These are phyloP conservation scores for Cephaloascus albidus DNA, from an alignment of 805 yeast genomes.

Conservation along the genomic window DNA sequence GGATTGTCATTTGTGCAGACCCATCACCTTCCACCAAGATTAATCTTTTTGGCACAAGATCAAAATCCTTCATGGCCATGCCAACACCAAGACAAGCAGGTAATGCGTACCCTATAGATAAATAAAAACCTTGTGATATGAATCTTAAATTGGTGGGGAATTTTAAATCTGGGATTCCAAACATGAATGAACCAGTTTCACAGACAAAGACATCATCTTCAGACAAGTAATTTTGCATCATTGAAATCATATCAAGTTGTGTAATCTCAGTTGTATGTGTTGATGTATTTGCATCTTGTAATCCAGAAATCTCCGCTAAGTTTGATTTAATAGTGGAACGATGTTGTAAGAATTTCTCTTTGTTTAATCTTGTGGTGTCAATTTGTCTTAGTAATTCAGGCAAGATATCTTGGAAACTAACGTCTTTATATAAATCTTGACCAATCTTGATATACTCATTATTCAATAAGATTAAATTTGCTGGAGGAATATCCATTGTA, in stretches of 20 bases:
- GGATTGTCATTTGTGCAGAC: slow-evolving; percentile 45
- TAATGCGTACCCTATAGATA: slow-evolving; percentile 83
- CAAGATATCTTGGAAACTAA: slow-evolving; percentile 43
- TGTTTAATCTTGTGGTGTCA: slow-evolving; percentile 13
- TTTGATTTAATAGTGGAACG: neutral
- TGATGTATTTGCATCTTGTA: neutral
- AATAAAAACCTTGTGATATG: slow-evolving; percentile 65
- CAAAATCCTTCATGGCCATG: slow-evolving; percentile 55
- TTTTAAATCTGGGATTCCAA: slow-evolving; percentile 59
- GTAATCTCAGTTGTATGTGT: neutral
- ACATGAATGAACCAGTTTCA: slow-evolving; percentile 81
- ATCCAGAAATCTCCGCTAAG: neutral
- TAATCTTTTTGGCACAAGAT: slow-evolving; percentile 17
- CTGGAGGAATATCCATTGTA: slow-evolving; percentile 34
- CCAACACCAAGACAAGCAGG: slow-evolving; percentile 84
- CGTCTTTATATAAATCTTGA: slow-evolving; percentile 23
- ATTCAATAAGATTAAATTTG: slow-evolving; percentile 38
- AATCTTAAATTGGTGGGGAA: slow-evolving; percentile 45
- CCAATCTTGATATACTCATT: slow-evolving; percentile 44
- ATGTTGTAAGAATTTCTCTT: neutral
- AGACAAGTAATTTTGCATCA: slow-evolving; percentile 23
- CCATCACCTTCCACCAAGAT: slow-evolving; percentile 45
- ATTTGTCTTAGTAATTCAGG: slow-evolving; percentile 27
- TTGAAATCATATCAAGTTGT: neutral
- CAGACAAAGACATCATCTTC: slow-evolving; percentile 65